Conservation (phyloP, 306 rosid species). For the Cicer bijugum region DNA sequence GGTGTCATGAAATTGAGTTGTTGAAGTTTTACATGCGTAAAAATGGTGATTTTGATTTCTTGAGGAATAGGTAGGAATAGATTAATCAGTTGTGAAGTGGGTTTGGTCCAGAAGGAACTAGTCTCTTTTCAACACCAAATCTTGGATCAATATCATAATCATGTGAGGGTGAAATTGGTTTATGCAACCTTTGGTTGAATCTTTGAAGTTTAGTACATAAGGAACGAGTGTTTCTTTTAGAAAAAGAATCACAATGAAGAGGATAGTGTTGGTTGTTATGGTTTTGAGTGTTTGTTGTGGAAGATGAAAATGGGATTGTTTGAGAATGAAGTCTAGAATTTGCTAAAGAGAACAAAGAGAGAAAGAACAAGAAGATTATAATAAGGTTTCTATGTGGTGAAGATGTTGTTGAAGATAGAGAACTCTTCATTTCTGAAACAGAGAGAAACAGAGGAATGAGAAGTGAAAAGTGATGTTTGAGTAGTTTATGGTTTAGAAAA, state of each 20-base stretch:
- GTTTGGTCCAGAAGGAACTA: slow-evolving; percentile 95
- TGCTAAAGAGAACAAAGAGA: slow-evolving; percentile 38
- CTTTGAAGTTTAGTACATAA: slow-evolving; percentile 65
- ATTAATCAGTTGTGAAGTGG: slow-evolving; percentile 83
- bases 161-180: slow-evolving; percentile 39
- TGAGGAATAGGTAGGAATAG: not conserved
- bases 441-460: slow-evolving; percentile 41
- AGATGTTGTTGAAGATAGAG: slow-evolving; percentile 46
- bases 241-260: slow-evolving; percentile 61
- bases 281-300: slow-evolving; percentile 41
- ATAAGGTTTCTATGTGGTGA: slow-evolving; percentile 36
- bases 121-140: slow-evolving; percentile 82
- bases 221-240: slow-evolving; percentile 62
- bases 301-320: not conserved
- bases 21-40: slow-evolving; percentile 18
- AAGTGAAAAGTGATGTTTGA: slow-evolving; percentile 16
- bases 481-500: slow-evolving; percentile 20
- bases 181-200: slow-evolving; percentile 36
- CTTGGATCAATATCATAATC: slow-evolving; percentile 63
- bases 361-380: slow-evolving; percentile 23
- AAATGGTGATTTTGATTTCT: slow-evolving; percentile 12
- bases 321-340: slow-evolving; percentile 23
- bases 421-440: slow-evolving; percentile 56
- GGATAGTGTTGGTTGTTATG: slow-evolving; percentile 4
- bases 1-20: slow-evolving; percentile 5